Evolutionary conservation across 2,329 filamentous ascomycete genomes (phyloP), one percentile per base, ranked within the genome.

Genomic region (Aspergillus terreus): DNA sequence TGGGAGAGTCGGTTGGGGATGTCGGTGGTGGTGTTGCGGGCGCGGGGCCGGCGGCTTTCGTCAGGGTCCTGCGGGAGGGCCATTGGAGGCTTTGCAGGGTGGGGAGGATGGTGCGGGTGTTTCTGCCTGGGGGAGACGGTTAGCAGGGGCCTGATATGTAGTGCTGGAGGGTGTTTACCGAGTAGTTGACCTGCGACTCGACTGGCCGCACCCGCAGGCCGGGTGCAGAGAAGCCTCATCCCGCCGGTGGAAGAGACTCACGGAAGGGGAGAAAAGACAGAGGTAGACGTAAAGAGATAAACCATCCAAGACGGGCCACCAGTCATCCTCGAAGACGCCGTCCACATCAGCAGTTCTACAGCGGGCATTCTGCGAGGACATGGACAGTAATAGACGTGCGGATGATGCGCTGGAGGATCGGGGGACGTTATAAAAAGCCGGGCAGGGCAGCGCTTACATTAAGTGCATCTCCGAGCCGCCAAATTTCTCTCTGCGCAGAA

Each of bases 401-500:
- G 35, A n/a, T 38, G 14, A 38, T 17, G 35, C 7, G 40, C 19
- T 15, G 35, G 14, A n/a, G 35, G 35, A 38, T 9, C 14, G 12
- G 36, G 14, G 25, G 35, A 17, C 14, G 46, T 40, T 21, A 25
- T n/a, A 43, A 33, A 32, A 38, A 38, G 35, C n/a, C 12, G 35
- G 35, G 6, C 35, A 38, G 14, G 35, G 67, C 35, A 38, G 35
- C 7, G 67, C 60, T 71, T 66, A 71, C 61, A 60, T 70, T 70
- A 71, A 70, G 48, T 47, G 41, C 47, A 42, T 44, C 25, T 25
- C 60, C 58, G 46, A 30, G 44, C 55, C 57, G 55, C 56, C 51
- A 60, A 67, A 65, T 66, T 69, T 68, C 62, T 68, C 61, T 68
- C 62, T 68, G 61, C 58, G 52, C 55, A 51, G 6, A 59, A 55